Evolutionary conservation across 2,329 filamentous ascomycete species (phyloP), one percentile per base, ranked within the genome.

Genomic region (Exophiala sp.): DNA sequence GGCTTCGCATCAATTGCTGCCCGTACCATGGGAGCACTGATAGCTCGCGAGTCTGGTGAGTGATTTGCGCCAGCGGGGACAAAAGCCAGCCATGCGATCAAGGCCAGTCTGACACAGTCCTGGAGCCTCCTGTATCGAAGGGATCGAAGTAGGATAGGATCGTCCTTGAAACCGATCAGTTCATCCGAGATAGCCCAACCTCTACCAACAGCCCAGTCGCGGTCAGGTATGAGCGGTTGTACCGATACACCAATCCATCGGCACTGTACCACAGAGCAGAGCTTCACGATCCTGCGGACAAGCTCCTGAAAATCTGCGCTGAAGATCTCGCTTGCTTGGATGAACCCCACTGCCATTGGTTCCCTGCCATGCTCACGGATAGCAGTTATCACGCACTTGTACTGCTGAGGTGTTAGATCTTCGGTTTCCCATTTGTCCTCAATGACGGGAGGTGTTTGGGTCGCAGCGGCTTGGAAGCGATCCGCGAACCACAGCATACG

Each of bases 401-500:
- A 48, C 33, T 57, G 50, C 16, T 50, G 38, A 6, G 50, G 24
- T 10, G 50, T 41, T 3, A 57, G 36, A 24, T 50, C 45, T 11
- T 52, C 50, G 11, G 46, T 53, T 18, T 53, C 54, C 54, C 54
- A 57, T 41, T 39, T 20, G 21, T 57, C 54, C 29, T 53, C 33
- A 32, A 57, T 44, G 16, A 57, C 21, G 2, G 54, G 54, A 11
- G 49, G 50, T 21, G 18, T 52, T 18, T 47, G 44, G 20, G 50
- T 53, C 5, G 54, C 54, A n/a, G 54, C 44, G 43, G 54, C 54
- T 41, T 57, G 54, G 41, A 53, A 57, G 14, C 54, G 43, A 33
- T 57, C 54, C 5, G 54, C 54, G 18, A 57, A 7, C 54, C 54
- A 57, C 9, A 57, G 54, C 54, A 57, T 57, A 8, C 54, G 54